Percentiles rank a stretch among this genome's conserved stretches.
Evolutionary conservation across 2,329 filamentous ascomycete species (phyloP).

Genomic region (Aspergillus floridensis): DNA sequence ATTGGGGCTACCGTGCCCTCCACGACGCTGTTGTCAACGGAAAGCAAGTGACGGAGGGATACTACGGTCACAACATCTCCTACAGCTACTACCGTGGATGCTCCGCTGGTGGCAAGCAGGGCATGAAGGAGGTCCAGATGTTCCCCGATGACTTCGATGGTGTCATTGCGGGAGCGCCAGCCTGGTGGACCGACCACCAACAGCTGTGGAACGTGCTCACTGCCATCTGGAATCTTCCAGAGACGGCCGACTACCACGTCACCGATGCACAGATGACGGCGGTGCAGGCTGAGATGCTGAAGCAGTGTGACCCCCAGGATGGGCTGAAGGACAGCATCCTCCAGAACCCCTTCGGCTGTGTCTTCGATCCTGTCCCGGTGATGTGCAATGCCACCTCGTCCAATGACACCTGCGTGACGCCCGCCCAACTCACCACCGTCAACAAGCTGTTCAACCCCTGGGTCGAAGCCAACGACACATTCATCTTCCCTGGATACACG

Average conservation of each 20-base stretch:
- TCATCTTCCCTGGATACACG: constrained; percentile 17
- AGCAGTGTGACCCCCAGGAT: constrained; percentile 54
- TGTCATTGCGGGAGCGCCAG: constrained; percentile 49
- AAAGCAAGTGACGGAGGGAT: constrained; percentile 49
- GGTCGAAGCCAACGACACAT: constrained; percentile 30
- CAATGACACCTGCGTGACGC: constrained; percentile 42
- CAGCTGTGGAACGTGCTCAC: constrained; percentile 47
- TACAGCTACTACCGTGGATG: constrained; percentile 52
- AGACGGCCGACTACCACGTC: constrained; percentile 47
- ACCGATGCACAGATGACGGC: constrained; percentile 41
- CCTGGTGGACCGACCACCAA: constrained; percentile 53
- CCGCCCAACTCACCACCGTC: constrained; percentile 43
- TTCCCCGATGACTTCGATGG: constrained; percentile 60
- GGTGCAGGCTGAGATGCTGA: constrained; percentile 46
- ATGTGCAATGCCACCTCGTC: constrained; percentile 35
- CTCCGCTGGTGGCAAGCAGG: constrained; percentile 60
- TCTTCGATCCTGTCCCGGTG: constrained; percentile 28
- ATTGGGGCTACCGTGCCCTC: constrained; percentile 42
- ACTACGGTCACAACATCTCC: constrained; percentile 45
- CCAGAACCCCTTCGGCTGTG: constrained; percentile 47
- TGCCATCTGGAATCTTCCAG: constrained; percentile 50
- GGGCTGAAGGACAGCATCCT: constrained; percentile 53
- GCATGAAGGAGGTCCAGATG: constrained; percentile 53
- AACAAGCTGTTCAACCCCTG: constrained; percentile 10
- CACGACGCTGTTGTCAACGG: constrained; percentile 51